Percentiles rank a stretch among this genome's conserved stretches.
These are phyloP conservation scores for Pseudonitzschia pungens DNA, from an alignment of 108 stramenopile genomes.

Conservation along the genomic window DNA sequence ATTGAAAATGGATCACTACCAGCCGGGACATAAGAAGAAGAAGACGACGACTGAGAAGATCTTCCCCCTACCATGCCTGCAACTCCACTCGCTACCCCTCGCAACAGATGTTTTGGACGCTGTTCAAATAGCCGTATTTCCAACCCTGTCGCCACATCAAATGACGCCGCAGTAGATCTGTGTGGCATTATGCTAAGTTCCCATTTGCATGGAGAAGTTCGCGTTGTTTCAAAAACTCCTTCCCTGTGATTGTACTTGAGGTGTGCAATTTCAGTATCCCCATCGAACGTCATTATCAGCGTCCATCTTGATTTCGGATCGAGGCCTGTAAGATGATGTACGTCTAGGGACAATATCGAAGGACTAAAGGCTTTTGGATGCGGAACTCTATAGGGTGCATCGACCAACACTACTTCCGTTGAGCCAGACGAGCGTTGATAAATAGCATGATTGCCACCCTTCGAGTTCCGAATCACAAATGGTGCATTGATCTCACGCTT, in stretches of 20 bases:
- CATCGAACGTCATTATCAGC: slow-evolving; percentile 26
- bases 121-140: slow-evolving; percentile 35
- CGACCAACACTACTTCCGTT: slow-evolving; percentile 49
- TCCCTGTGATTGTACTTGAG: slow-evolving; percentile 16
- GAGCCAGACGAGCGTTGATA: slow-evolving; percentile 30
- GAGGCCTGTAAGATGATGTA: slow-evolving; percentile 26
- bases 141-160: slow-evolving; percentile 19
- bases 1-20: slow-evolving; percentile 10
- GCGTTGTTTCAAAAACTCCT: slow-evolving; percentile 9
- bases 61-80: slow-evolving; percentile 5
- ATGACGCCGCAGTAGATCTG: neutral
- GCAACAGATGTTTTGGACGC: neutral
- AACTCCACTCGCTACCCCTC: slow-evolving; percentile 4
- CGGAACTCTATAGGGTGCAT: slow-evolving; percentile 43
- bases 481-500: slow-evolving; percentile 17
- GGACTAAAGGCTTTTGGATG: slow-evolving; percentile 40
- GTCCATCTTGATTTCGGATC: slow-evolving; percentile 26
- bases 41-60: slow-evolving; percentile 9
- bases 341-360: slow-evolving; percentile 21
- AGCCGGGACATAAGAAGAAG: slow-evolving; percentile 10
- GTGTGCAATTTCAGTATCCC: slow-evolving; percentile 27
- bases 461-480: slow-evolving; percentile 19
- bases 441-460: slow-evolving; percentile 35
- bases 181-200: slow-evolving; percentile 16
- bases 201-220: slow-evolving; percentile 10